Percentiles rank a stretch among this genome's conserved stretches.
phyloP scores from a whole-genome alignment of 352 stramenopile genomes.

The Thraustotheca clavata region DNA sequence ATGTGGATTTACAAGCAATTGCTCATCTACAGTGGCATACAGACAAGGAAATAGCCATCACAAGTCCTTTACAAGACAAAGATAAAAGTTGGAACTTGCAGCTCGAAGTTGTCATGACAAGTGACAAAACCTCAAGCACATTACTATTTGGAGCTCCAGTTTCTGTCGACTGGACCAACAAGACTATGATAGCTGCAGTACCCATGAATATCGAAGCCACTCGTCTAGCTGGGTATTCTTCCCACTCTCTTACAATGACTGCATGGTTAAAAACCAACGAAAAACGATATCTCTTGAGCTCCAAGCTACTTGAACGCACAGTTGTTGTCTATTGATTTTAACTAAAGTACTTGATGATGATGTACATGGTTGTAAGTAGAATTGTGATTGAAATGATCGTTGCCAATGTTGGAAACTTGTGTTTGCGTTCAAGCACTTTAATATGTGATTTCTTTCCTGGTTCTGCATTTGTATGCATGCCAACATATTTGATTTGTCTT shows the following conservation, averaged over 20 bases:
- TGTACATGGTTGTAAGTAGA: slow-evolving; percentile 14
- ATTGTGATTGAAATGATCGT: slow-evolving; percentile 7
- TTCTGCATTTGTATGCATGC: not conserved
- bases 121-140: not conserved
- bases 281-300: not conserved
- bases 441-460: slow-evolving; percentile 8
- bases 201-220: not conserved
- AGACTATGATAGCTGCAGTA: no score
- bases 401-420: slow-evolving; percentile 14
- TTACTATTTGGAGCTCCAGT: not conserved
- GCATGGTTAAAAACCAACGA: not conserved
- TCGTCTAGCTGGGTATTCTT: not conserved
- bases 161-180: not conserved
- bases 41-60: not conserved
- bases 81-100: not conserved
- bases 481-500: slow-evolving; percentile 7
- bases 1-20: not conserved
- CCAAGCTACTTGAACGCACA: slow-evolving; percentile 5
- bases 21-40: not conserved
- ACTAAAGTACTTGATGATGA: slow-evolving; percentile 15
- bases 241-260: not conserved
- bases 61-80: not conserved
- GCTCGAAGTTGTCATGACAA: not conserved
- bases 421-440: slow-evolving; percentile 19
- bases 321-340: slow-evolving; percentile 18